Evolutionary conservation across 345 rosid genomes (phyloP).

Genomic region (Passiflora organensis): DNA sequence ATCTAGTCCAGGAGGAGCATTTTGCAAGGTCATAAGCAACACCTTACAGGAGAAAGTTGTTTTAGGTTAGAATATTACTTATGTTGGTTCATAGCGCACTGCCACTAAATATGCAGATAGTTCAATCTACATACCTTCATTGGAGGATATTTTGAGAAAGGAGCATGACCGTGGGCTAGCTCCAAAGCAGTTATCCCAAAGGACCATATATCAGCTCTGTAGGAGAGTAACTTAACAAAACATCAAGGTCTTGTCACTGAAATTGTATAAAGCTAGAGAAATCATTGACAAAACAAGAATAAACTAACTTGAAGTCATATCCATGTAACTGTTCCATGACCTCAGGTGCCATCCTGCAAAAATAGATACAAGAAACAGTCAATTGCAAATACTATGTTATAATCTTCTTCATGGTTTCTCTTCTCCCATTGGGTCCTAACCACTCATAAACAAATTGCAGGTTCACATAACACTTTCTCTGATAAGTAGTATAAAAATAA

Average conservation of each 20-base stretch:
- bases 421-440: too few species aligned
- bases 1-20: conserved; percentile 97
- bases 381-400: too few species aligned
- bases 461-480: not conserved
- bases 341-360: conserved; percentile 98
- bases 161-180: conserved; percentile 99
- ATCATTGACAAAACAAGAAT: conserved; percentile 10
- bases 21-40: conserved; percentile 98
- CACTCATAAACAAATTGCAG: conserved; percentile 4
- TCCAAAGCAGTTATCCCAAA: conserved; percentile 98
- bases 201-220: conserved; percentile 99
- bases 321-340: conserved; percentile 99
- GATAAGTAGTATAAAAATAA: too few species aligned
- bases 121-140: conserved; percentile 67
- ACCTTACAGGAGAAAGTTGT: conserved; percentile 45
- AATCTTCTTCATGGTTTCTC: too few species aligned
- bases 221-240: conserved; percentile 24
- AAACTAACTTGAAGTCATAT: conserved; percentile 87
- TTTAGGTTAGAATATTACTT: conserved; percentile 20
- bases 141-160: conserved; percentile 96
- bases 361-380: not conserved
- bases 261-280: conserved; percentile 6
- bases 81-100: conserved; percentile 5
- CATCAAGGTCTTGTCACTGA: conserved; percentile 14
- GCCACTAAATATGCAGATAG: conserved; percentile 5